phyloP scores from a whole-genome alignment of 371 early-diverging fungal species.

The Apophysomyces sp. region DNA sequence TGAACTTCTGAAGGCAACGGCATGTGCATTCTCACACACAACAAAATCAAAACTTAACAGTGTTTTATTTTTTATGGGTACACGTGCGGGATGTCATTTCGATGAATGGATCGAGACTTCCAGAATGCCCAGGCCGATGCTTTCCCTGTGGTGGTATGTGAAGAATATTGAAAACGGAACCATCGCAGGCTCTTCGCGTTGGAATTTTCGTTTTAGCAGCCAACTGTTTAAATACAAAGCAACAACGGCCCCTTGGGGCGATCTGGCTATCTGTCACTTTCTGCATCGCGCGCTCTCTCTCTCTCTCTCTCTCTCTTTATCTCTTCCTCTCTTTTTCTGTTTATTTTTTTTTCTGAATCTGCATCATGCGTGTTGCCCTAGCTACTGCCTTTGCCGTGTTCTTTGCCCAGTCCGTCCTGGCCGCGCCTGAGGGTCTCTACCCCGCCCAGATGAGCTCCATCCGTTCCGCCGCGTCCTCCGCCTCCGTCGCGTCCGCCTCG shows the following conservation, averaged over 20 bases:
- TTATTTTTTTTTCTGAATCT: neutral
- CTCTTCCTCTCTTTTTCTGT: too few relatives aligned
- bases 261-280: too few relatives aligned
- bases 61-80: too few relatives aligned
- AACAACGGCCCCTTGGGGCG: neutral
- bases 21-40: neutral
- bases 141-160: neutral
- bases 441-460: neutral
- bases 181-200: neutral
- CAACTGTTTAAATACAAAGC: neutral
- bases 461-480: neutral
- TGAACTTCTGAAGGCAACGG: neutral
- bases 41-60: neutral
- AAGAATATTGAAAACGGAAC: constrained; percentile 1
- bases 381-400: neutral
- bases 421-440: neutral
- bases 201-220: neutral
- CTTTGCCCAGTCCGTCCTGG: neutral
- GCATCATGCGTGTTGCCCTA: neutral
- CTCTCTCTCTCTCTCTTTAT: too few relatives aligned
- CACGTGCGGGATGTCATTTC: neutral
- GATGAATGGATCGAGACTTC: neutral
- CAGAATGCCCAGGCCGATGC: neutral
- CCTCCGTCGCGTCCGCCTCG: neutral
- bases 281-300: too few relatives aligned